These are phyloP conservation scores for Gossypium aridum DNA, from an alignment of 441 rosid genomes.

Conservation along the genomic window DNA sequence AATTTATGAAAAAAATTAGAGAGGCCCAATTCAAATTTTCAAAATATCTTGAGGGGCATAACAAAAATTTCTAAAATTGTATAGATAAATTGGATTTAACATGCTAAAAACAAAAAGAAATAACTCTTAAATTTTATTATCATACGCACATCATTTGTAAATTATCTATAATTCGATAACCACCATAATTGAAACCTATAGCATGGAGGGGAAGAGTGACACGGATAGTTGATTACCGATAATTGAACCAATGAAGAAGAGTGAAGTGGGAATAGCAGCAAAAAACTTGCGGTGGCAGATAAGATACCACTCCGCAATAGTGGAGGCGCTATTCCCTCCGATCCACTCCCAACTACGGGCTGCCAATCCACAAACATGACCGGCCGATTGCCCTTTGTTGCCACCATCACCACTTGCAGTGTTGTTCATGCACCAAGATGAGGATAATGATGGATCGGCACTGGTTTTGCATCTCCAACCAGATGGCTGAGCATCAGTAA, in stretches of 20 bases:
- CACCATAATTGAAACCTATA: background rate
- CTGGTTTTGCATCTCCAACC: slow-evolving; percentile 26
- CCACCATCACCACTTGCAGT: background rate
- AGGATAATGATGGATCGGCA: background rate
- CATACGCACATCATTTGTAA: too few species aligned
- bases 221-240: slow-evolving; percentile 23
- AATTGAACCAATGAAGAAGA: slow-evolving; percentile 57
- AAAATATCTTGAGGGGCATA: too few species aligned
- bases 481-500: slow-evolving; percentile 52
- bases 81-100: too few species aligned
- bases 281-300: slow-evolving; percentile 53
- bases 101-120: too few species aligned
- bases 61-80: too few species aligned
- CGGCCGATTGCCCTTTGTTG: background rate
- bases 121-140: too few species aligned
- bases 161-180: too few species aligned
- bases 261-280: slow-evolving; percentile 60
- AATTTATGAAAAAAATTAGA: too few species aligned
- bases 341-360: slow-evolving; percentile 55
- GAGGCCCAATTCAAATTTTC: too few species aligned
- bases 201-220: background rate
- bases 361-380: slow-evolving; percentile 31
- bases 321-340: slow-evolving; percentile 37
- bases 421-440: background rate
- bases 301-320: slow-evolving; percentile 58